phyloP scores from a whole-genome alignment of 2,329 filamentous ascomycete species.

The Ceratocystis harringtonii region DNA sequence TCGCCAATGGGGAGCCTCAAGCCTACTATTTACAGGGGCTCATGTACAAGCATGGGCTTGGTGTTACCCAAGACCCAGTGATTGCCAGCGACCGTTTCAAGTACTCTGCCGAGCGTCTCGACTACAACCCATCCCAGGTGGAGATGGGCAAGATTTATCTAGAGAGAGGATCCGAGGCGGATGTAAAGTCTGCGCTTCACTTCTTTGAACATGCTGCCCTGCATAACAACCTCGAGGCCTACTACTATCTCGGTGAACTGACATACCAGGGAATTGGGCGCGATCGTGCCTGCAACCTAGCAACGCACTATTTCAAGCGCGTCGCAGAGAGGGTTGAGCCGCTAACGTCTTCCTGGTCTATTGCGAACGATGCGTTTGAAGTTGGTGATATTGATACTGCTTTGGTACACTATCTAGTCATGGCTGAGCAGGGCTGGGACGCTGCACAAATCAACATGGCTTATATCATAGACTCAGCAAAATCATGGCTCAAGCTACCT shows the following conservation, averaged over 20 bases:
- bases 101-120: conserved; percentile 58
- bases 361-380: conserved; percentile 72
- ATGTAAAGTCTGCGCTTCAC: conserved; percentile 60
- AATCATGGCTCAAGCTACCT: conserved; percentile 45
- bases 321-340: conserved; percentile 60
- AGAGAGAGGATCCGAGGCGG: conserved; percentile 57
- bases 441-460: conserved; percentile 80
- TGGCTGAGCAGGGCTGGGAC: conserved; percentile 86
- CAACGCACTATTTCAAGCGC: conserved; percentile 68
- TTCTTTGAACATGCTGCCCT: conserved; percentile 80
- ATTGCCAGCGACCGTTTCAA: conserved; percentile 64
- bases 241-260: conserved; percentile 85
- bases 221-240: conserved; percentile 73
- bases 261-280: conserved; percentile 65
- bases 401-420: conserved; percentile 68
- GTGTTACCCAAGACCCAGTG: conserved; percentile 51
- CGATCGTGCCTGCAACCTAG: conserved; percentile 62
- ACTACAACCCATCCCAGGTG: conserved; percentile 66
- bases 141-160: conserved; percentile 71
- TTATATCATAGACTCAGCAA: conserved; percentile 63
- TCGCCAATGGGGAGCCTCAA: conserved; percentile 60
- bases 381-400: conserved; percentile 66
- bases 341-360: conserved; percentile 61
- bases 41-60: conserved; percentile 69
- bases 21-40: conserved; percentile 74